Conservation (phyloP, 352 stramenopile genomes). For the Globisporangium spiculum region DNA sequence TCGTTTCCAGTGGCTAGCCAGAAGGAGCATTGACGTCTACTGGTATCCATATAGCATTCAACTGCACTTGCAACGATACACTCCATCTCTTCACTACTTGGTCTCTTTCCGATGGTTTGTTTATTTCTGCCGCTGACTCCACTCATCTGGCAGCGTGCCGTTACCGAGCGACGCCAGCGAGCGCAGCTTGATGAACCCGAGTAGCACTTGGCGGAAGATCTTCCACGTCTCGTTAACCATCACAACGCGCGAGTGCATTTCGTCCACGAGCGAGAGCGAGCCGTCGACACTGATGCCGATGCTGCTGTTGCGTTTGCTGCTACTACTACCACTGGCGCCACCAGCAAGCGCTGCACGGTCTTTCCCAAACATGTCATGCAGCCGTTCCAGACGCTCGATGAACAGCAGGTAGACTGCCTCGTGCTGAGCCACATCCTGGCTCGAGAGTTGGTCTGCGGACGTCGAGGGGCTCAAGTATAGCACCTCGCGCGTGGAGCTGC, state of each 20-base stretch:
- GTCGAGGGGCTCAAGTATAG: slow-evolving; percentile 58
- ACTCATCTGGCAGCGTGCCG: slow-evolving; percentile 63
- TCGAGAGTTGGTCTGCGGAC: slow-evolving; percentile 40
- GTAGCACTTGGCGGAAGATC: slow-evolving; percentile 67
- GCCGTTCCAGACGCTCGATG: slow-evolving; percentile 43
- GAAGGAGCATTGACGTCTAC: not conserved
- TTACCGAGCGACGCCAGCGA: slow-evolving; percentile 42
- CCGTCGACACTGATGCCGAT: slow-evolving; percentile 20
- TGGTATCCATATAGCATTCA: not conserved
- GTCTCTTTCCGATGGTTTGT: not conserved
- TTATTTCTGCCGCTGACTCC: slow-evolving; percentile 21
- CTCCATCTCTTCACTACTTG: not conserved
- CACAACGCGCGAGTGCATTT: slow-evolving; percentile 27
- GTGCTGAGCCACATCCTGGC: slow-evolving; percentile 66
- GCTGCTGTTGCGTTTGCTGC: slow-evolving; percentile 21
- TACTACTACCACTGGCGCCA: too few species aligned
- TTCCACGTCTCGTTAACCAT: slow-evolving; percentile 72
- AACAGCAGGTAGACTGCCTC: slow-evolving; percentile 55
- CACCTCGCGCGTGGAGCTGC: slow-evolving; percentile 24
- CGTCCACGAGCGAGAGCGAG: slow-evolving; percentile 31
- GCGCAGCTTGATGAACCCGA: slow-evolving; percentile 56
- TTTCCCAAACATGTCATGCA: slow-evolving; percentile 32
- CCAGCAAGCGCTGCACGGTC: not conserved
- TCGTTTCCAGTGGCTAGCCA: too few species aligned
- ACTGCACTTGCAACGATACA: not conserved